Percentiles rank a stretch among this genome's conserved stretches.
These are phyloP conservation scores for Aspergillus sp. DNA, from an alignment of 2,329 filamentous ascomycete species.

Conservation along the genomic window DNA sequence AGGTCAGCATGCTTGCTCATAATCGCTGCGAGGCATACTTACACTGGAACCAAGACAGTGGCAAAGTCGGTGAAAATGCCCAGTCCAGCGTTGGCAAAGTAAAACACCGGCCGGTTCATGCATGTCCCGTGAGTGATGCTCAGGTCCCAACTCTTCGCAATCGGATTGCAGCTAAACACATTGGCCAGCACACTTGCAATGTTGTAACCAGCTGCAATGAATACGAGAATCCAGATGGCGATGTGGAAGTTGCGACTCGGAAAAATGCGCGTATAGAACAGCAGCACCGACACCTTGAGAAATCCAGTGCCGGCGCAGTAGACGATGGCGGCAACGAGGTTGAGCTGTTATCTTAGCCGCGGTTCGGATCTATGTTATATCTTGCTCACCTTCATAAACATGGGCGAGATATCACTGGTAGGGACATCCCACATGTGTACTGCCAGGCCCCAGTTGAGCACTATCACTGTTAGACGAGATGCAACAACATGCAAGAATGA, in stretches of 20 bases:
- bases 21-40: constrained; percentile 4
- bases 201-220: constrained; percentile 33
- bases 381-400: constrained; percentile 28
- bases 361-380: not conserved
- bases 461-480: constrained; percentile 16
- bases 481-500: not conserved
- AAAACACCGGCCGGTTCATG: constrained; percentile 35
- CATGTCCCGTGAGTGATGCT: constrained; percentile 26
- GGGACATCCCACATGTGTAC: constrained; percentile 37
- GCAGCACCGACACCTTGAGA: constrained; percentile 37
- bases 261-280: constrained; percentile 37
- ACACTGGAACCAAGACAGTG: constrained; percentile 36
- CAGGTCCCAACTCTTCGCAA: constrained; percentile 33
- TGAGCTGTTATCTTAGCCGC: constrained; percentile 24
- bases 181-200: constrained; percentile 34
- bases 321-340: constrained; percentile 34
- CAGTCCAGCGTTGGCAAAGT: constrained; percentile 35
- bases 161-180: constrained; percentile 32
- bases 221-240: constrained; percentile 29
- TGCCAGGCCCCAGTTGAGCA: constrained; percentile 34
- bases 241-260: constrained; percentile 32
- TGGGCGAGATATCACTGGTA: constrained; percentile 23
- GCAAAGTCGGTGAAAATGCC: constrained; percentile 36
- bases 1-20: not conserved
- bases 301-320: constrained; percentile 37